Percentiles rank a stretch among this genome's conserved stretches.
phyloP scores from a whole-genome alignment of 2,329 filamentous ascomycete species.

The Talaromyces piceae region DNA sequence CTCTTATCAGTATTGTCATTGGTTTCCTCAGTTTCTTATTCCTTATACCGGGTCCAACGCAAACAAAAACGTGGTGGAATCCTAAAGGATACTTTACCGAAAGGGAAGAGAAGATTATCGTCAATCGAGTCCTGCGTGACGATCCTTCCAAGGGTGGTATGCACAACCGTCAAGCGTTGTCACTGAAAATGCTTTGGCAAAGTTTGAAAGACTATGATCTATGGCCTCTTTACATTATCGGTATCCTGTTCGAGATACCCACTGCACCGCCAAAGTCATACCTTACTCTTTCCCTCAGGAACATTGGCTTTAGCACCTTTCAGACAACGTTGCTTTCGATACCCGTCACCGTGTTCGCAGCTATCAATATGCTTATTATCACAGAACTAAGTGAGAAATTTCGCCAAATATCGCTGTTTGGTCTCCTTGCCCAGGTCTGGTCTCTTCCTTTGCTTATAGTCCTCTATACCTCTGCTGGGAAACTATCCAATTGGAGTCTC shows the following conservation, averaged over 20 bases:
- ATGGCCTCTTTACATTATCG: constrained; percentile 31
- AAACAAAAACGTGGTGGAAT: constrained; percentile 50
- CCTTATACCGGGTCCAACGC: constrained; percentile 30
- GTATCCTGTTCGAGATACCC: constrained; percentile 37
- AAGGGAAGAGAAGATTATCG: constrained; percentile 58
- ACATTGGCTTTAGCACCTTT: constrained; percentile 52
- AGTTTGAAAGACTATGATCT: constrained; percentile 48
- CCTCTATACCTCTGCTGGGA: constrained; percentile 42
- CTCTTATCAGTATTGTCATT: constrained; percentile 31
- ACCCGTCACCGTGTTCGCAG: constrained; percentile 49
- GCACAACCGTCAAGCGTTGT: constrained; percentile 48
- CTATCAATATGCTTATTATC: constrained; percentile 48
- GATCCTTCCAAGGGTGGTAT: constrained; percentile 49
- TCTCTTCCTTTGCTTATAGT: constrained; percentile 46
- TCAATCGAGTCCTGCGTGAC: constrained; percentile 51
- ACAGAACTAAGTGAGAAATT: constrained; percentile 50
- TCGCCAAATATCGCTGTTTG: constrained; percentile 48
- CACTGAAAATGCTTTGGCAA: constrained; percentile 40
- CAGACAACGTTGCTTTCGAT: constrained; percentile 58
- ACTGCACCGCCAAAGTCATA: constrained; percentile 30
- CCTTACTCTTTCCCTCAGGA: constrained; percentile 38
- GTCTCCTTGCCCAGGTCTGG: constrained; percentile 49
- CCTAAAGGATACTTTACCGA: constrained; percentile 40
- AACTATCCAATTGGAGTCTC: constrained; percentile 46
- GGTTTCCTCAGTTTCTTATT: constrained; percentile 39